Base-by-base conservation (phyloP, 352 stramenopile genomes). In the Thalassiosira livingstoniorum region DNA sequence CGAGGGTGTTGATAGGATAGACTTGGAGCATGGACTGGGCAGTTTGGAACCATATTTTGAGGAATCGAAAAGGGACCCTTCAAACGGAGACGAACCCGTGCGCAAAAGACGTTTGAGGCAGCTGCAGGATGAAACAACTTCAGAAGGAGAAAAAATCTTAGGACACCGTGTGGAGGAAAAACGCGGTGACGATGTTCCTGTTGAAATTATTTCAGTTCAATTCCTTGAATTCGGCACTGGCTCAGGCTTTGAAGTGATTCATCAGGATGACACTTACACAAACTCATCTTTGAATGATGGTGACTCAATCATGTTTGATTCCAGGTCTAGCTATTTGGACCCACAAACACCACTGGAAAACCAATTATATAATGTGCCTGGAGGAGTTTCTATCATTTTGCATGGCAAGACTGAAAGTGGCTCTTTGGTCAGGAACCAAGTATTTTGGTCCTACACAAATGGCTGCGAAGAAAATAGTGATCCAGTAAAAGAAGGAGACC, bases 211-310 rank as follows among this genome's bases (percentile, higher is more conserved):
- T 29, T 69, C 45, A 2, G 43, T 83, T 32, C 57, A 71, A 35
- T 83, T 83, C 45, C 47, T 83, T 5, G 75, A 83, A 75, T 83
- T 83, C 37, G 75, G 74, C 57, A 69, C 75, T 27, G 68, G 43
- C 0, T 65, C 66, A 5, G 57, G 62, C 47, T 54, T 83, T 11
- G 63, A 64, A 42, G 75, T 83, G 0, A 77, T 83, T 18, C 73
- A 77, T 35, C 75, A 78, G 39, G 66, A 83, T 68, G 66, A 78
- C 57, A 43, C 37, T 0, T 71, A 75, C 47, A 58, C 43, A 23
- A 58, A 72, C 11, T 47, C 32, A 21, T 61, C 66, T 0, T 62
- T 83, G n/a, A 27, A 13, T 0, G 37, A 83, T 43, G 75, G 75
- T 11, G 58, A 76, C 23, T 23, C 11, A 1, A 53, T 83, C 15